phyloP scores from a whole-genome alignment of 1,284 basidiomycete genomes.

The Afroboletus lepidellus region DNA sequence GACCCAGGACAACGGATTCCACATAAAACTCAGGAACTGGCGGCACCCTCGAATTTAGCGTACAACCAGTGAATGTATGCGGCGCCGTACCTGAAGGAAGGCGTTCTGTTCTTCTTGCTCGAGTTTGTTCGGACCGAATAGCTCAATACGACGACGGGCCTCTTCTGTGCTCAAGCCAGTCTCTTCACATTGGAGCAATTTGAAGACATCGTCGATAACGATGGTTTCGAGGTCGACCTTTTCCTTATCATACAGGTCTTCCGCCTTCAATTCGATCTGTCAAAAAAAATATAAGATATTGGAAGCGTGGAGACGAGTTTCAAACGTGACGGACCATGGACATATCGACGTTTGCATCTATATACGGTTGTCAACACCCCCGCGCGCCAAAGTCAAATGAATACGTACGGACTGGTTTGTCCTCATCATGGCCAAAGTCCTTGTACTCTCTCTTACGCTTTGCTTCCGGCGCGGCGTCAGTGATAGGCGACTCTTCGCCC shows the following conservation, averaged over 20 bases:
- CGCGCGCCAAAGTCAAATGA: constrained; percentile 7
- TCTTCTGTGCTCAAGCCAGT: constrained; percentile 78
- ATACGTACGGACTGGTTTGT: constrained; percentile 68
- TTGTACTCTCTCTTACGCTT: constrained; percentile 90
- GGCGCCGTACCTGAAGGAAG: constrained; percentile 64
- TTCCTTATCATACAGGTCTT: constrained; percentile 97
- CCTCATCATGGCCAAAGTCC: constrained; percentile 82
- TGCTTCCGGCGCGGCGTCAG: constrained; percentile 27
- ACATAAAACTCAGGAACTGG: constrained; percentile 96
- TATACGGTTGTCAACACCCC: neutral
- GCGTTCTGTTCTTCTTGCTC: constrained; percentile 88
- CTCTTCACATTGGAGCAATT: constrained; percentile 86
- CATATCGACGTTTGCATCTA: constrained; percentile 88
- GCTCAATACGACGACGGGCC: constrained; percentile 81
- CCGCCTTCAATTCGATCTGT: constrained; percentile 86
- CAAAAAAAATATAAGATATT: neutral
- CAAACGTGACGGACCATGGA: constrained; percentile 49
- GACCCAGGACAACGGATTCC: constrained; percentile 99
- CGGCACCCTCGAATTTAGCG: constrained; percentile 18
- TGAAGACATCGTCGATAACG: constrained; percentile 96
- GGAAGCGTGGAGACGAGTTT: constrained; percentile 1
- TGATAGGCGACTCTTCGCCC: constrained; percentile 40
- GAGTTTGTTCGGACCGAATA: constrained; percentile 97
- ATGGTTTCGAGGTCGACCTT: constrained; percentile 98
- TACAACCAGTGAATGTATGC: neutral